These are phyloP conservation scores for Fusarium poae DNA, from an alignment of 2,329 filamentous ascomycete species.

Conservation along the genomic window DNA sequence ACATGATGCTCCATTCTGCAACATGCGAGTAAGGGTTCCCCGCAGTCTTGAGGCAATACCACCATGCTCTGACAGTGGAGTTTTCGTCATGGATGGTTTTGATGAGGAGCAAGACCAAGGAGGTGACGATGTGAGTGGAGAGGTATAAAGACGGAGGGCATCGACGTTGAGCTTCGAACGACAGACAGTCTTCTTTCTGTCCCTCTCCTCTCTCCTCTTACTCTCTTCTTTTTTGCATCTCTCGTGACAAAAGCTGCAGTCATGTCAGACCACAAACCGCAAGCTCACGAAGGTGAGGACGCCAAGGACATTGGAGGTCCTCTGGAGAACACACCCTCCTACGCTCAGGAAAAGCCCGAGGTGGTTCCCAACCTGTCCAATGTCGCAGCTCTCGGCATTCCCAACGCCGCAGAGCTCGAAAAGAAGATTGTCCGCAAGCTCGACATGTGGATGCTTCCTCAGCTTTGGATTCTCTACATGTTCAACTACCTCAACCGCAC, in stretches of 20 bases:
- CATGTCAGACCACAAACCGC: conserved; percentile 32
- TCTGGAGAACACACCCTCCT: conserved; percentile 12
- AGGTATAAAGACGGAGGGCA: conserved; percentile 10
- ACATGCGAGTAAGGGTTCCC: conserved; percentile 18
- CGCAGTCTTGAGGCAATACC: conserved; percentile 22
- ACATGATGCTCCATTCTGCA: conserved; percentile 1
- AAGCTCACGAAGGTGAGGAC: conserved; percentile 6
- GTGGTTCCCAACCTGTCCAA: conserved; percentile 26
- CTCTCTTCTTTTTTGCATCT: neutral
- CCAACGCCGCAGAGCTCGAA: conserved; percentile 21
- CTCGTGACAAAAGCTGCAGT: neutral
- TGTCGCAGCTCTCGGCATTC: conserved; percentile 30
- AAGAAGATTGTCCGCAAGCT: conserved; percentile 40
- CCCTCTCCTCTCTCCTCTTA: neutral
- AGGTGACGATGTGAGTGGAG: neutral
- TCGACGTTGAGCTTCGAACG: neutral
- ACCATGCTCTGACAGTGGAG: conserved; percentile 24
- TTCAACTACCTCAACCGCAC: conserved; percentile 43
- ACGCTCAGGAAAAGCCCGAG: conserved; percentile 26
- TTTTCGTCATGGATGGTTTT: neutral
- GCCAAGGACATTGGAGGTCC: neutral
- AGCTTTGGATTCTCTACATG: conserved; percentile 43
- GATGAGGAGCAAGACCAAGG: neutral
- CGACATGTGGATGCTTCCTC: conserved; percentile 36
- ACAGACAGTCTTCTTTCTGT: conserved; percentile 7